phyloP scores from a whole-genome alignment of 1,139 yeast genomes.

The Candida pseudoviswanathii region DNA sequence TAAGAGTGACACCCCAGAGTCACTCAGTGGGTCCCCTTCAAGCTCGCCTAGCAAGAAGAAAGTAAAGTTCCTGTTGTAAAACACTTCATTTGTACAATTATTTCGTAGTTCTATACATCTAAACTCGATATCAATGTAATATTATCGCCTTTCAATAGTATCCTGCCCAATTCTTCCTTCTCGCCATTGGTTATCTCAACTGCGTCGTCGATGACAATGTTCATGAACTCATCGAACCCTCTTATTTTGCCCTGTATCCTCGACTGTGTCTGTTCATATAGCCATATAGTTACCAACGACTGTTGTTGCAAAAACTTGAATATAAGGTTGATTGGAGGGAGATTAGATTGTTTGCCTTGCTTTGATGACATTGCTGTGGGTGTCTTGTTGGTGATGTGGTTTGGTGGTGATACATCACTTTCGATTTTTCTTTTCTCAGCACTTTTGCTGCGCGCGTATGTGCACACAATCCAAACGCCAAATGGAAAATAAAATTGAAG shows the following conservation, averaged over 20 bases:
- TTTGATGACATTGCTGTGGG: slow-evolving; percentile 21
- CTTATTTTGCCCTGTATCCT: slow-evolving; percentile 81
- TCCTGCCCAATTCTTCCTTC: slow-evolving; percentile 46
- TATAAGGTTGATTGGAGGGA: slow-evolving; percentile 90
- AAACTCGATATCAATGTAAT: slow-evolving; percentile 75
- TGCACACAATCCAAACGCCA: background rate
- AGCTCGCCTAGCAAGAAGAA: slow-evolving; percentile 5
- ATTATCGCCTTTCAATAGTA: slow-evolving; percentile 90
- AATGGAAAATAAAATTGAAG: background rate
- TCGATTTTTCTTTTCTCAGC: background rate
- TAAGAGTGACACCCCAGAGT: slow-evolving; percentile 5
- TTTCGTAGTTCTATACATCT: slow-evolving; percentile 30
- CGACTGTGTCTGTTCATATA: slow-evolving; percentile 78
- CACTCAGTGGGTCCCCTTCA: slow-evolving; percentile 1
- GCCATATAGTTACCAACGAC: slow-evolving; percentile 79
- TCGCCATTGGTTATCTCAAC: slow-evolving; percentile 60
- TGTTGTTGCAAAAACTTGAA: slow-evolving; percentile 87
- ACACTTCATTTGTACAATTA: background rate
- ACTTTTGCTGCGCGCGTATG: background rate
- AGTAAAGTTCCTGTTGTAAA: slow-evolving; percentile 12
- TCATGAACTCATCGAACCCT: slow-evolving; percentile 98
- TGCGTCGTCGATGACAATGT: slow-evolving; percentile 90
- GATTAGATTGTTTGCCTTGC: slow-evolving; percentile 42
- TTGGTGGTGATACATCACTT: background rate
- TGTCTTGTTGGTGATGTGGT: background rate